Percentiles rank a stretch among this genome's conserved stretches.
Evolutionary conservation across 202 grass and related monocot genomes (phyloP).

Genomic region (Carex sylvatica): DNA sequence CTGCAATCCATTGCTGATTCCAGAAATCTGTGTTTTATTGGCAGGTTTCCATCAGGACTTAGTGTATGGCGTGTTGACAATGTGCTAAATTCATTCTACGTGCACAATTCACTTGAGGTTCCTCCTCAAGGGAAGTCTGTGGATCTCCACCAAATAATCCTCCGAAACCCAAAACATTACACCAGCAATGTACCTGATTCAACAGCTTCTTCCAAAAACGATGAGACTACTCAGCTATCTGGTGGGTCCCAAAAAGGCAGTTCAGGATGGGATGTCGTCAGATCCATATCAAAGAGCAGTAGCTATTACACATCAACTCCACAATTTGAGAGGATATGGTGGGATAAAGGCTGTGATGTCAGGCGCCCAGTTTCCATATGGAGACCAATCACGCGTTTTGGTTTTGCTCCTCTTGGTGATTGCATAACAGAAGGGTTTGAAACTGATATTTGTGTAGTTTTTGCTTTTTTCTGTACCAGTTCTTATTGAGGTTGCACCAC

Average conservation of each 20-base stretch:
- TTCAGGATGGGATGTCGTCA: constrained; percentile 72
- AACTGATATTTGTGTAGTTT: constrained; percentile 20
- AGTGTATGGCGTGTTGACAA: constrained; percentile 93
- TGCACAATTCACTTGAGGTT: constrained; percentile 65
- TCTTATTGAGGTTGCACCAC: constrained; percentile 9
- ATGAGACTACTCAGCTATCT: constrained; percentile 38
- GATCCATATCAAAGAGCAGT: constrained; percentile 66
- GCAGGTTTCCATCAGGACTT: constrained; percentile 53
- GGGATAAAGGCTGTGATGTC: constrained; percentile 87
- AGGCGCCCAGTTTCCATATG: constrained; percentile 85
- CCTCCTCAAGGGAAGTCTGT: constrained; percentile 51
- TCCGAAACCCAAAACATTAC: constrained; percentile 66
- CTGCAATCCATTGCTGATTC: constrained; percentile 19
- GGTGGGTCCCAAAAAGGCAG: constrained; percentile 32
- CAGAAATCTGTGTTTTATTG: constrained; percentile 10
- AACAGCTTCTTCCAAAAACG: constrained; percentile 40
- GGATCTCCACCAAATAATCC: constrained; percentile 86
- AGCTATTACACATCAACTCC: constrained; percentile 87
- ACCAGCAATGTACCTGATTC: constrained; percentile 46
- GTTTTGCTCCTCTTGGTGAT: constrained; percentile 79
- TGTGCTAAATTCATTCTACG: constrained; percentile 66
- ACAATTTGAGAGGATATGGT: constrained; percentile 98
- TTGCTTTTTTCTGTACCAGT: neutral
- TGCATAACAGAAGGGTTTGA: constrained; percentile 90
- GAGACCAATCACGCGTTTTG: constrained; percentile 68